Percentiles rank a stretch among this genome's conserved stretches.
phyloP scores from a whole-genome alignment of 352 stramenopile genomes.

The Pythium aphanidermatum region DNA sequence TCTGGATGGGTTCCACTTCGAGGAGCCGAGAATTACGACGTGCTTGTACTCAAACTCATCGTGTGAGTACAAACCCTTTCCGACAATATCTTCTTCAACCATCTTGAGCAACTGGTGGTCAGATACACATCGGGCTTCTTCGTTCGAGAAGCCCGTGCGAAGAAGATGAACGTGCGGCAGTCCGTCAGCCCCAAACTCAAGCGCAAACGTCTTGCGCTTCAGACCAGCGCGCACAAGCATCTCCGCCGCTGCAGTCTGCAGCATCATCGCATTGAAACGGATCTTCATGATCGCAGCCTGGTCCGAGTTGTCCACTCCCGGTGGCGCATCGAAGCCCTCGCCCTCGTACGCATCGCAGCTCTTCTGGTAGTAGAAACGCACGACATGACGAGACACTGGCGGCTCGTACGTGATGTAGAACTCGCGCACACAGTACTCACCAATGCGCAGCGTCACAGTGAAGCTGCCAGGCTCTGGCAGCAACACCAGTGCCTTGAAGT shows the following conservation, averaged over 20 bases:
- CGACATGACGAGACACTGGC: slow-evolving; percentile 23
- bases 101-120: slow-evolving; percentile 55
- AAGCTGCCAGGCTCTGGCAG: slow-evolving; percentile 42
- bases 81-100: slow-evolving; percentile 47
- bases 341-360: slow-evolving; percentile 25
- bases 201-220: slow-evolving; percentile 37
- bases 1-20: slow-evolving; percentile 44
- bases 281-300: slow-evolving; percentile 39
- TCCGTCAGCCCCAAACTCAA: slow-evolving; percentile 43
- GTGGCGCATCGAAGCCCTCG: slow-evolving; percentile 54
- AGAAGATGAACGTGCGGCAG: slow-evolving; percentile 47
- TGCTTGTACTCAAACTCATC: slow-evolving; percentile 44
- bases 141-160: slow-evolving; percentile 49
- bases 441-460: slow-evolving; percentile 8
- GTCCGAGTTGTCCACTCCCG: slow-evolving; percentile 46
- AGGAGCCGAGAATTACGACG: slow-evolving; percentile 65
- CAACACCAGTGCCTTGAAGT: slow-evolving; percentile 60
- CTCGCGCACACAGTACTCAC: slow-evolving; percentile 7
- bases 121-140: slow-evolving; percentile 32
- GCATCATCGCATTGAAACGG: slow-evolving; percentile 46
- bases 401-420: slow-evolving; percentile 36
- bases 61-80: slow-evolving; percentile 25
- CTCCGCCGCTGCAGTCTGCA: slow-evolving; percentile 51
- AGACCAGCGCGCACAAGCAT: slow-evolving; percentile 38
- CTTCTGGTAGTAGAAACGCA: slow-evolving; percentile 71